Base-by-base conservation (phyloP, 2,329 filamentous ascomycete genomes). In the Aspergillus glaucus region DNA sequence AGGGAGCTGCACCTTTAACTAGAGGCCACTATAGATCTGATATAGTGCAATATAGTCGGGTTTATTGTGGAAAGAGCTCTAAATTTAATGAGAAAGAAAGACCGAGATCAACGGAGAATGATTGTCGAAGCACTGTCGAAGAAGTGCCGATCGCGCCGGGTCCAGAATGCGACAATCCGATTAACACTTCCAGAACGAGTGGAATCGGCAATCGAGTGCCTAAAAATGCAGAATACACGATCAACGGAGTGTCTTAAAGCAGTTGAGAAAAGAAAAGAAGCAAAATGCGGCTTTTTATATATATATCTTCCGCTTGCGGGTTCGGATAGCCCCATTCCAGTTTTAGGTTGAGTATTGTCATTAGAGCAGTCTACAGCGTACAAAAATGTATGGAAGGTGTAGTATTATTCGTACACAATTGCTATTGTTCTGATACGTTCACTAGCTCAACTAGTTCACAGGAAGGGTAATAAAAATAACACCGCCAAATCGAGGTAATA, bases 371-470 rank as follows among this genome's bases (percentile, higher is more conserved):
- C 26, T 10, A 30, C 26, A 26, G 24, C 4, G 26, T 6, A 22
- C 26, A 12, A 28, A 28, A 28, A 28, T 12, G 26, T 10, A 12
- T 28, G 10, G 26, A 30, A 30, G 12, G 26, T 30, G 26, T 28
- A 28, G 26, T 30, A 30, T 12, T 30, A 30, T 30, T 10, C 26
- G 26, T 4, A 30, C 26, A 30, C 26, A 30, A 30, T 30, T 30
- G 26, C 26, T 30, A 30, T 30, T 30, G 26, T 30, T 30, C 26
- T 30, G 10, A 30, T 28, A 28, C 26, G 26, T 28, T 28, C 26
- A 12, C 26, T 5, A 39, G 8, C 36, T 40, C 41, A 44, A 42
- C 47, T 39, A 47, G 19, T n/a, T 42, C 30, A 43, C 47, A 45
- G 37, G 43, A 32, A 41, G 30, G 44, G 36, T 44, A 50, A 34